Base-by-base conservation (phyloP, 371 early-diverging fungal genomes). In the Mucor indicus region DNA sequence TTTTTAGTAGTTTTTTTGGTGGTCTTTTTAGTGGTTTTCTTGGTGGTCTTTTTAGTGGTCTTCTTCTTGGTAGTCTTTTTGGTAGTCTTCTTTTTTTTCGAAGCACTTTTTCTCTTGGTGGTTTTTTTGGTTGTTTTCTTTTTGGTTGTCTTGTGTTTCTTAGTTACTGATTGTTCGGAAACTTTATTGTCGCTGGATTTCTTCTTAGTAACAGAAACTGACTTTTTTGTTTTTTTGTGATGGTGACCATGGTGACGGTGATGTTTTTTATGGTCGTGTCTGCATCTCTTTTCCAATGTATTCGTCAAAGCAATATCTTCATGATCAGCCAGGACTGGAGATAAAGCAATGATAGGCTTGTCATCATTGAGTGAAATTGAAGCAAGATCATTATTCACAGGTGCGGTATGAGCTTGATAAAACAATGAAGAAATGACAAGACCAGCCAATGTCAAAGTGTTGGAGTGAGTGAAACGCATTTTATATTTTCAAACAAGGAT, bases 391-490 rank as follows among this genome's bases (percentile, higher is more conserved):
- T 38, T 21, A 32, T 32, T 21, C 27, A 49, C 23, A 22, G 59
- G 59, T 1, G 44, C 50, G 10, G 60, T 33, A n/a, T 42, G 31
- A 16, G 31, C 55, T 2, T 44, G 39, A 31, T 35, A 55, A 7
- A 60, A 27, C 13, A 60, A 43, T 1, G 60, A 31, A 10, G 48
- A 32, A 8, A 51, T 38, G n/a, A 60, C 31, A 38, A 55, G 46
- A 37, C 55, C 38, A 38, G 54, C 41, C 23, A 54, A 50, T 23
- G 55, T 46, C n/a, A 60, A 60, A 55, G 55, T 55, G 55, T 50
- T 50, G 55, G 60, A 55, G 50, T 38, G 60, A 30, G 51, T 47
- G 17, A 55, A 38, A 32, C 60, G 55, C 60, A 60, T 60, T 43
- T 41, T 19, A 24, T 23, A 44, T 39, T n/a, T 21, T 35, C 20